These are phyloP conservation scores for Candida sithepensis DNA, from an alignment of 805 yeast species.

Conservation along the genomic window DNA sequence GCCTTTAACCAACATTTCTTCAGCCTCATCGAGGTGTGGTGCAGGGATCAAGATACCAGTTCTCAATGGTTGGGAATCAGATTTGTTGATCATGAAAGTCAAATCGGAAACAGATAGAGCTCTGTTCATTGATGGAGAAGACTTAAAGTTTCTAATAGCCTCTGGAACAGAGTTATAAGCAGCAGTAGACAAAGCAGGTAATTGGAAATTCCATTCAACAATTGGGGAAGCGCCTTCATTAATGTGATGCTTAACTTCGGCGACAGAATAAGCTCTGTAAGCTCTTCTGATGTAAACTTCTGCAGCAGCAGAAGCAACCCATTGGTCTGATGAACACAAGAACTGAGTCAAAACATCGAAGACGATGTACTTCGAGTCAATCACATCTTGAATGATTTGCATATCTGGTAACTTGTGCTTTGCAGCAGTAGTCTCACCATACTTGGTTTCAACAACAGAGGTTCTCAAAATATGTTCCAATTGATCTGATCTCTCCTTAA, in stretches of 20 bases:
- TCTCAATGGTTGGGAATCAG: conserved; percentile 68
- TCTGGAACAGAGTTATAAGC: conserved; percentile 70
- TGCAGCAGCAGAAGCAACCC: conserved; percentile 93
- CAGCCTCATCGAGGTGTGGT: conserved; percentile 83
- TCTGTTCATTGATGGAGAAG: conserved; percentile 53
- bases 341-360: conserved; percentile 95
- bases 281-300: conserved; percentile 97
- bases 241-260: conserved; percentile 63
- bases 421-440: conserved; percentile 74
- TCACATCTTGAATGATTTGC: conserved; percentile 80
- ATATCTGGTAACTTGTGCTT: conserved; percentile 80
- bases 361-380: conserved; percentile 93
- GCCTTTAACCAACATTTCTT: conserved; percentile 73
- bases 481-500: conserved; percentile 94
- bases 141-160: conserved; percentile 37
- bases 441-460: conserved; percentile 83
- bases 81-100: conserved; percentile 72
- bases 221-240: conserved; percentile 53
- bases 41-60: conserved; percentile 82
- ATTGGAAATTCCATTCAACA: conserved; percentile 83
- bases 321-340: conserved; percentile 75
- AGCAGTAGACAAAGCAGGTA: conserved; percentile 69
- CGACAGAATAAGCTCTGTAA: conserved; percentile 90
- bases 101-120: conserved; percentile 92
- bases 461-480: conserved; percentile 92